phyloP scores from a whole-genome alignment of 305 asterid species.

The Solanum hybrid region DNA sequence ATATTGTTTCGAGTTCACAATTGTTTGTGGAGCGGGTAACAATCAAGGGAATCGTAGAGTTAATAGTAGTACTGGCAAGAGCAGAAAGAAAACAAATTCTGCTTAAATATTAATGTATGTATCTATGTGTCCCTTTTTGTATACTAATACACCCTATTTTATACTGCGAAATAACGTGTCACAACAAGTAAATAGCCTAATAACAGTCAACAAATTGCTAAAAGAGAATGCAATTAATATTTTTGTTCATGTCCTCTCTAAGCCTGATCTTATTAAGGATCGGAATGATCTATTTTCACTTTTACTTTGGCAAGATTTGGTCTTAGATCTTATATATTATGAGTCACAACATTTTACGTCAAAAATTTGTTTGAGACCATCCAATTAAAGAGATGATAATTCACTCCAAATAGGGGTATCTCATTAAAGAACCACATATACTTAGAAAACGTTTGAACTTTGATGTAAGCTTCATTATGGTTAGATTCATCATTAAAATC shows the following conservation, averaged over 20 bases:
- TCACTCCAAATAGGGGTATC: too few species aligned
- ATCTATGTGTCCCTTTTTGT: neutral
- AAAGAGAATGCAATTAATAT: neutral
- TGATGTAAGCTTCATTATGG: too few species aligned
- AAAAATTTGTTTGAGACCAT: too few species aligned
- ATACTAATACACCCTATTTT: neutral
- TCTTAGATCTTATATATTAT: too few species aligned
- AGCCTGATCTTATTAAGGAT: too few species aligned
- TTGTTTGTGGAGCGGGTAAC: conserved; percentile 3
- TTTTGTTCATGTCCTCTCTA: too few species aligned
- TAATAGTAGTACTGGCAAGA: neutral
- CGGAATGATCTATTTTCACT: too few species aligned
- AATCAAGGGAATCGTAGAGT: neutral
- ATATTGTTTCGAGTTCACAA: conserved; percentile 10
- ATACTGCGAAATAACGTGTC: neutral
- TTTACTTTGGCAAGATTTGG: too few species aligned
- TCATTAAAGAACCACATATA: too few species aligned
- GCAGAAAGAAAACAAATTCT: neutral
- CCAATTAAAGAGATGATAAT: too few species aligned
- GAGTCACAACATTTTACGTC: neutral
- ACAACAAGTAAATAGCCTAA: neutral
- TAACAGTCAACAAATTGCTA: neutral
- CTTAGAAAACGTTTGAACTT: too few species aligned
- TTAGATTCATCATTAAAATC: too few species aligned
- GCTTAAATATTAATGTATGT: neutral